These are phyloP conservation scores for Anisodus tanguticus DNA, from an alignment of 257 asterid genomes.

Conservation along the genomic window DNA sequence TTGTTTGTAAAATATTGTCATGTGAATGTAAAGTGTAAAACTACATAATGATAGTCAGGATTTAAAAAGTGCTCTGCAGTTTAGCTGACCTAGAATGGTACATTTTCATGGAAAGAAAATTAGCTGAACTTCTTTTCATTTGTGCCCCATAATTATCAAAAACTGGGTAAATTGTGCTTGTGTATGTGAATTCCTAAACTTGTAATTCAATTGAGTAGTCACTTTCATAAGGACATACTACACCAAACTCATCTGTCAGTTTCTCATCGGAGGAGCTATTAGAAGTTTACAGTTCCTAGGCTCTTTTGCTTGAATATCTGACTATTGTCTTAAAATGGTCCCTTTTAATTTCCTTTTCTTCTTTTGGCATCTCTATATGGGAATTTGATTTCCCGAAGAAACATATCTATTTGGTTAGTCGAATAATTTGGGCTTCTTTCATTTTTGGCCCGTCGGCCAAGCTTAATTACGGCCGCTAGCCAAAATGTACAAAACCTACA, in stretches of 20 bases:
- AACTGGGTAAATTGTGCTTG: background rate
- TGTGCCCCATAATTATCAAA: background rate
- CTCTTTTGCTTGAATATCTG: slow-evolving; percentile 16
- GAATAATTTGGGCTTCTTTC: background rate
- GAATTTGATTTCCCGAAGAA: background rate
- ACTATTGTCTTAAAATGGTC: background rate
- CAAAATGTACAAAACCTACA: too few species aligned
- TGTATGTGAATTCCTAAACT: background rate
- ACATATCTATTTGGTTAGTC: background rate
- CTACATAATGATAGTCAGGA: background rate
- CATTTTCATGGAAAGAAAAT: background rate
- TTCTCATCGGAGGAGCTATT: background rate
- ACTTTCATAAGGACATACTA: background rate
- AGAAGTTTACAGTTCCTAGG: background rate
- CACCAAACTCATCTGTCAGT: background rate
- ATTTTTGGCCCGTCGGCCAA: too few species aligned
- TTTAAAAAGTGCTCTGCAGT: slow-evolving; percentile 6
- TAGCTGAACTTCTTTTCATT: background rate
- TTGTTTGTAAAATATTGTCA: background rate
- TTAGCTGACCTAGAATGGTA: slow-evolving; percentile 11
- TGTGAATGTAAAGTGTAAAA: slow-evolving; percentile 1
- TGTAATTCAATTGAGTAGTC: background rate
- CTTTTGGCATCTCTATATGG: slow-evolving; percentile 22
- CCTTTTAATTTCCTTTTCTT: background rate
- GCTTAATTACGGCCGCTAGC: too few species aligned